Base-by-base conservation (phyloP, 163 green algal genomes). In the Scenedesmus sp. region DNA sequence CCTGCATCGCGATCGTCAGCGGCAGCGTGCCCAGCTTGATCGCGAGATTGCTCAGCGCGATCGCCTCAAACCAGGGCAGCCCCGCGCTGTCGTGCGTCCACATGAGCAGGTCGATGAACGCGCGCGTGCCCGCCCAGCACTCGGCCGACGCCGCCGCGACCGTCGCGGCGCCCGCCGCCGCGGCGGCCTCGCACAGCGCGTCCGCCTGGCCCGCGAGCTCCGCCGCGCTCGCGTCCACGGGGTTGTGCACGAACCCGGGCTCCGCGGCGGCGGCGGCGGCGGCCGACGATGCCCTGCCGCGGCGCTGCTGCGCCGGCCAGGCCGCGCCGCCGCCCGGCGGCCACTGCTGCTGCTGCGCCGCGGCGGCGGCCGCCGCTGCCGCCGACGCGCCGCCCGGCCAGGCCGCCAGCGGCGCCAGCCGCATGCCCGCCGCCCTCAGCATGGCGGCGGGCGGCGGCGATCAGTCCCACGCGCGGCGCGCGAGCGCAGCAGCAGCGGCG, bases 11-110 rank as follows among this genome's bases (percentile, higher is more conserved):
- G 3, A 90, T 47, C 53, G 86, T 87, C 15, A 88, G 51, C 10
- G 85, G 85, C 44, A 90, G 60, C 9, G 78, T 82, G 18, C 53
- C 13, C 2, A 70, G 7, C 42, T 83, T 80, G 2, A 88, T 39
- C 2, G 57, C 57, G 20, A 88, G 75, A 73, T 88, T 90, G 70
- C 77, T 75, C 0, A 83, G 20, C 0, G 73, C 70, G 28, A 90
- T 87, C 6, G 85, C 82, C 13, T 70, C 45, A 80, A 77, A 89
- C 84, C 84, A 89, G 15, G 81, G 81, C 44, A 83, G 34, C 0
- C 60, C 82, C 24, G 79, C 14, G 28, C 42, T 39, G 0, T 83
- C 73, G 48, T 87, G 81, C 3, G 73, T 39, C 29, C 22, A 60
- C 24, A 78, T 50, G 9, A 89, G 34, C 4, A 79, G 62, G 47